phyloP scores from a whole-genome alignment of 75 land plant genomes.

The Chamaecyparis obtusa region DNA sequence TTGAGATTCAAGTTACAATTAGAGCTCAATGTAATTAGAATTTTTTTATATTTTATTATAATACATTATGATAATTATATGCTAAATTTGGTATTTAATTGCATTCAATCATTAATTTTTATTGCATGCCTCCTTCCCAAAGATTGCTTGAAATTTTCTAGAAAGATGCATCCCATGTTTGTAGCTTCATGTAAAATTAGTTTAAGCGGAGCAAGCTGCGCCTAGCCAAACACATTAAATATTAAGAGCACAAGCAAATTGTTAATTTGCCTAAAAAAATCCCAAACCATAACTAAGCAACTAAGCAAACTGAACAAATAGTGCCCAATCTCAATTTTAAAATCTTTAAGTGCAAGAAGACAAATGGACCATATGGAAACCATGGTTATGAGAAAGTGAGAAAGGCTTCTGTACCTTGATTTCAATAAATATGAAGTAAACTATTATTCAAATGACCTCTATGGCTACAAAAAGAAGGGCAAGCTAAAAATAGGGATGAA shows the following conservation, averaged over 20 bases:
- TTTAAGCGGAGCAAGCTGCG: no score
- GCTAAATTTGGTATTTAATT: no score
- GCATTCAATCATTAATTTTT: no score
- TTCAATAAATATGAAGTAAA: not conserved
- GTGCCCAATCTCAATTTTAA: no score
- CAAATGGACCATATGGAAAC: no score
- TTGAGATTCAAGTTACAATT: not conserved
- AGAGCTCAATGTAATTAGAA: not conserved
- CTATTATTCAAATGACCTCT: not conserved
- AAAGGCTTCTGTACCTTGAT: not conserved
- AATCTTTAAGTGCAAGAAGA: no score
- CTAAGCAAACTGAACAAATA: no score
- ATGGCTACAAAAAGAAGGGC: not conserved
- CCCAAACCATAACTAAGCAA: not conserved
- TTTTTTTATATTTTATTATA: no score
- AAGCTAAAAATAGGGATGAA: not conserved
- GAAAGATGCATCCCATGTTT: not conserved
- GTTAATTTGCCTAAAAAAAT: not conserved
- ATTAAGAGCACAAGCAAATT: not conserved
- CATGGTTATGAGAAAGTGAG: no score
- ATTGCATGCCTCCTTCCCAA: not conserved
- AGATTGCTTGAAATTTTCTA: not conserved
- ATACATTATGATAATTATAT: not conserved
- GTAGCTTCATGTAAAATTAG: not conserved
- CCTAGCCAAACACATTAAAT: no score